A percentile compares a stretch with the other conserved stretches of the same genome.
These are phyloP conservation scores for Avena eriantha DNA, from an alignment of 176 grass and related monocot genomes.

Conservation along the genomic window DNA sequence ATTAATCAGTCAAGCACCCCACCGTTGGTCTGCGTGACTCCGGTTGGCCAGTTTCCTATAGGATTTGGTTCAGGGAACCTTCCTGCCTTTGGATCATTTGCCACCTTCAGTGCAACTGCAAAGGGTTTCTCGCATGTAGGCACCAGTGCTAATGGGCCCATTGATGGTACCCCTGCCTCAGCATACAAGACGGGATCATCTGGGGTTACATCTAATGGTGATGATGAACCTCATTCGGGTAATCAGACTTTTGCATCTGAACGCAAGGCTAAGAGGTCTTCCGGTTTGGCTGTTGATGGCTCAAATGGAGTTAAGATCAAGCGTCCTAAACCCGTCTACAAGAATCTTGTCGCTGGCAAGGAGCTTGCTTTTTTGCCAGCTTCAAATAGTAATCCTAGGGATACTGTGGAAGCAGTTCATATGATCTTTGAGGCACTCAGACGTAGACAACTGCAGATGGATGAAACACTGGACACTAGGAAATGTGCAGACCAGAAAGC, in stretches of 20 bases:
- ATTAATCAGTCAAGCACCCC: conserved; percentile 72
- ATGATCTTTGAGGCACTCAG: conserved; percentile 72
- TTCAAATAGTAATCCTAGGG: conserved; percentile 53
- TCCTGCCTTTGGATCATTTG: conserved; percentile 44
- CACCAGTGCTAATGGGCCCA: conserved; percentile 52
- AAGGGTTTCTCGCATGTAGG: conserved; percentile 48
- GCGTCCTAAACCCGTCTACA: conserved; percentile 50
- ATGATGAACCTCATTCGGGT: conserved; percentile 53
- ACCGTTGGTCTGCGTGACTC: conserved; percentile 77
- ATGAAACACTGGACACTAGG: conserved; percentile 50
- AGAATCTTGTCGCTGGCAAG: conserved; percentile 57
- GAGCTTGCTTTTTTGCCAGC: conserved; percentile 60
- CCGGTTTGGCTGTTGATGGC: conserved; percentile 39
- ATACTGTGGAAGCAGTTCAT: conserved; percentile 58
- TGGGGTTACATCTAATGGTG: conserved; percentile 35
- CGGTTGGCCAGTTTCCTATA: conserved; percentile 54
- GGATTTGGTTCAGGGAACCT: conserved; percentile 48
- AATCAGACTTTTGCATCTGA: background rate
- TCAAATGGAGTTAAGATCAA: conserved; percentile 59
- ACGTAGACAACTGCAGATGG: conserved; percentile 66
- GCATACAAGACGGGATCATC: conserved; percentile 63
- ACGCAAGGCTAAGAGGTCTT: conserved; percentile 51
- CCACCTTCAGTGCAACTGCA: conserved; percentile 37
- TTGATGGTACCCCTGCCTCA: conserved; percentile 78
- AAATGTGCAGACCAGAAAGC: conserved; percentile 61